Evolutionary conservation across 2,329 filamentous ascomycete genomes (phyloP).

Genomic region (Huntiella omanensis): DNA sequence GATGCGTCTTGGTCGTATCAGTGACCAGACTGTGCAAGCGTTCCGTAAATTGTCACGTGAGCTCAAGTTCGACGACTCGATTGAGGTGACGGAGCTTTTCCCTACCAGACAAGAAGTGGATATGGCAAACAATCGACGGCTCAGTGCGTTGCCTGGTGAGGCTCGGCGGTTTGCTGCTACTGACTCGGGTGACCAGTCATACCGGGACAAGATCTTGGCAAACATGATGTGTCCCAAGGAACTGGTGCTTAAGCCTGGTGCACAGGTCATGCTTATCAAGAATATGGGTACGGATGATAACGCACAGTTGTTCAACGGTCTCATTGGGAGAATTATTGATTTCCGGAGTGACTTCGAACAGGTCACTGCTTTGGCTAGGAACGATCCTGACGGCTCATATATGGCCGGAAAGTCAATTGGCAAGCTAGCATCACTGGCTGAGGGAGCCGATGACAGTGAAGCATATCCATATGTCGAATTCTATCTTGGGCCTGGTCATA

Average conservation of each 20-base stretch:
- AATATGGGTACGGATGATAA: conserved; percentile 59
- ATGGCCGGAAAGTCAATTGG: conserved; percentile 29
- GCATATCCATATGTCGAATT: conserved; percentile 78
- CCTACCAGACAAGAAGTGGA: conserved; percentile 85
- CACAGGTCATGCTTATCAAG: conserved; percentile 99
- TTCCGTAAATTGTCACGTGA: conserved; percentile 59
- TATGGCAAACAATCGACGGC: conserved; percentile 56
- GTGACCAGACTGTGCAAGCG: conserved; percentile 50
- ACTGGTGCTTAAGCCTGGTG: conserved; percentile 71
- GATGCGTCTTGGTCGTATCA: conserved; percentile 78
- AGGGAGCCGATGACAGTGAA: conserved; percentile 24
- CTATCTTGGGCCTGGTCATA: conserved; percentile 43
- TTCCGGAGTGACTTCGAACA: conserved; percentile 43
- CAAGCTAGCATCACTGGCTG: conserved; percentile 34
- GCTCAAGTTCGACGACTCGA: conserved; percentile 52
- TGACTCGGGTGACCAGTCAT: conserved; percentile 54
- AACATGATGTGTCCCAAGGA: conserved; percentile 85
- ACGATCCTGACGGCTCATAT: conserved; percentile 25
- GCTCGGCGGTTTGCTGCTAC: conserved; percentile 48
- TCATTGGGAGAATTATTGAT: conserved; percentile 64
- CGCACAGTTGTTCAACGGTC: conserved; percentile 68
- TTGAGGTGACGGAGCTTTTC: conserved; percentile 66
- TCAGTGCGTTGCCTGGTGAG: conserved; percentile 52
- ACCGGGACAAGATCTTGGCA: conserved; percentile 58
- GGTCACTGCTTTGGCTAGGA: conserved; percentile 15